These are phyloP conservation scores for Citrullus mucosospermus DNA, from an alignment of 306 rosid species.

Conservation along the genomic window DNA sequence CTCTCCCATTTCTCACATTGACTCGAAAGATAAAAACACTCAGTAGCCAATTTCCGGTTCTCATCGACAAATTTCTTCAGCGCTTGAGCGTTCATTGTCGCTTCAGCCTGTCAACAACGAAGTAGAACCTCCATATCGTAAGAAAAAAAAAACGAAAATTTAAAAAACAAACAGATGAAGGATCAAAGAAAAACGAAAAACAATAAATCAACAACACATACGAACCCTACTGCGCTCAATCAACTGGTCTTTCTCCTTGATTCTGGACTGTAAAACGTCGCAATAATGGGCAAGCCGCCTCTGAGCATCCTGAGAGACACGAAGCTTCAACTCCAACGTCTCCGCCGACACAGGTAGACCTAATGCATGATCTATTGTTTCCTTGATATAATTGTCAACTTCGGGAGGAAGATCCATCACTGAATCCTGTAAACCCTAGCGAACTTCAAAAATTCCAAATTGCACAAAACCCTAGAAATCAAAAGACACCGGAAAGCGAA, in stretches of 20 bases:
- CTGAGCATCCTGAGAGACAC: slow-evolving; percentile 42
- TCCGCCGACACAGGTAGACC: slow-evolving; percentile 39
- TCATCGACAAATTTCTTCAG: slow-evolving; percentile 77
- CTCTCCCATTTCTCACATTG: slow-evolving; percentile 55
- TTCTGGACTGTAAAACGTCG: slow-evolving; percentile 25
- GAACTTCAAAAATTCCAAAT: neutral
- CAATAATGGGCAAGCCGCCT: slow-evolving; percentile 35
- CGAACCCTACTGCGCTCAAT: slow-evolving; percentile 53
- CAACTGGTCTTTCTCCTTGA: slow-evolving; percentile 50
- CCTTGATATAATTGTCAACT: slow-evolving; percentile 41
- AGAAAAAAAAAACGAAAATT: neutral
- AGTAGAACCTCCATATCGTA: neutral
- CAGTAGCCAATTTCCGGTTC: slow-evolving; percentile 60
- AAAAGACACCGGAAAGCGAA: neutral
- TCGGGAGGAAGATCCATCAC: slow-evolving; percentile 48
- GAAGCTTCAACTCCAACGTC: slow-evolving; percentile 56
- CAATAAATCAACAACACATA: neutral
- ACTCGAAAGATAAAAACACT: slow-evolving; percentile 34
- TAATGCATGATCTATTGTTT: slow-evolving; percentile 41
- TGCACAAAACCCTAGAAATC: neutral
- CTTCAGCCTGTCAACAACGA: slow-evolving; percentile 38
- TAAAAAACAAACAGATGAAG: neutral
- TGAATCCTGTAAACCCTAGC: slow-evolving; percentile 8
- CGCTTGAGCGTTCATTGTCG: slow-evolving; percentile 65
- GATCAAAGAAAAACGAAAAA: neutral